A percentile compares a stretch with the other conserved stretches of the same genome.
Conservation (phyloP, 345 rosid species). For the Eucalyptus curtisii region DNA sequence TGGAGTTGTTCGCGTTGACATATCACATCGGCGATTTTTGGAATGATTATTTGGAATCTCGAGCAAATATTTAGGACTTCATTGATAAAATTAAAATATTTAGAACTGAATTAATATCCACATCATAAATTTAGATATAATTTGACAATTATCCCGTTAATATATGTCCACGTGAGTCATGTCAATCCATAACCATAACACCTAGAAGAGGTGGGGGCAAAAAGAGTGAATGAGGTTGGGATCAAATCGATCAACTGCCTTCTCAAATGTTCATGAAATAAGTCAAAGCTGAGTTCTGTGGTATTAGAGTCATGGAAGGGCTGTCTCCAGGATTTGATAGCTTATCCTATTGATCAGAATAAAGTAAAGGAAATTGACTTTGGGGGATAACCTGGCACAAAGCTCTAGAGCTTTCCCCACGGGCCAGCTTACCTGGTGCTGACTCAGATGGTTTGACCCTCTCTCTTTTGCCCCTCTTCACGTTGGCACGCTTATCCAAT, state of each 20-base stretch:
- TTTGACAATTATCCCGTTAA: neutral
- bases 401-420: neutral
- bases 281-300: neutral
- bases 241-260: neutral
- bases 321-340: neutral
- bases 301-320: neutral
- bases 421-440: neutral
- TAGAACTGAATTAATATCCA: rapidly evolving
- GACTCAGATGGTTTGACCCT: neutral
- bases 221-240: neutral
- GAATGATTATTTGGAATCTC: rapidly evolving
- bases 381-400: neutral
- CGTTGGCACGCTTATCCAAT: neutral
- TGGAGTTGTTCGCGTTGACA: rapidly evolving
- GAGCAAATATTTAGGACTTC: rapidly evolving
- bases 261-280: neutral
- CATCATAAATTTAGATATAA: neutral
- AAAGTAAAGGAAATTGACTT: neutral
- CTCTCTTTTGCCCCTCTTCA: neutral
- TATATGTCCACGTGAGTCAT: neutral
- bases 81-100: neutral
- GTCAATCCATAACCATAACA: neutral
- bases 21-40: rapidly evolving
- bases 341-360: neutral
- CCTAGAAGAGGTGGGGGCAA: neutral